phyloP scores from a whole-genome alignment of 2,329 filamentous ascomycete species.

The Helicocarpus griseus region DNA sequence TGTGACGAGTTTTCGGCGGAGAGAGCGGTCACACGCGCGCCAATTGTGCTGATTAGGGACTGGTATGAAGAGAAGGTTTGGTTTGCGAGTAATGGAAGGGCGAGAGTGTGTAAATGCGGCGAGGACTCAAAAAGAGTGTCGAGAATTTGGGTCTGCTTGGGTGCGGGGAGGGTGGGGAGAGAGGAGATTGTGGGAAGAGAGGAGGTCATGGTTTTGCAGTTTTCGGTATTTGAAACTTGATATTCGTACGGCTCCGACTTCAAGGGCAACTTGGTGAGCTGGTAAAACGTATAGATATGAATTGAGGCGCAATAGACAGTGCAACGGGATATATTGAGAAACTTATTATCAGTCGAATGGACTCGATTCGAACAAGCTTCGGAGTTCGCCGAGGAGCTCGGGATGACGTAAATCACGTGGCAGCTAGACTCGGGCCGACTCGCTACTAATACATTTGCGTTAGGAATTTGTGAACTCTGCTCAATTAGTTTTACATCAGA shows the following conservation, averaged over 20 bases:
- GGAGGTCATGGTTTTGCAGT: conserved; percentile 1
- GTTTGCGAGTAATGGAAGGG: conserved; percentile 55
- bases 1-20: conserved; percentile 41
- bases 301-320: no score
- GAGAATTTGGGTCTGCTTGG: conserved; percentile 37
- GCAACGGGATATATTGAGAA: background rate
- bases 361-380: background rate
- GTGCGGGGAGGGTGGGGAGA: conserved; percentile 9
- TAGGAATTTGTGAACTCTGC: background rate
- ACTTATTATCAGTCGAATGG: background rate
- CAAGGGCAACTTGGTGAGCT: no score
- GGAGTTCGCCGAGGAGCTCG: background rate
- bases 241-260: no score
- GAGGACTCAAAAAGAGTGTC: conserved; percentile 82
- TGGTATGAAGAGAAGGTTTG: conserved; percentile 57
- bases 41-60: conserved; percentile 58
- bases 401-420: background rate
- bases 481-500: background rate
- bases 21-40: conserved; percentile 52
- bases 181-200: conserved; percentile 8
- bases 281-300: no score
- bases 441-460: background rate
- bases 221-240: background rate
- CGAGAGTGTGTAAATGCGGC: conserved; percentile 60
- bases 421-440: background rate